These are phyloP conservation scores for Pleurotus sapidus DNA, from an alignment of 768 basidiomycete species.

Conservation along the genomic window DNA sequence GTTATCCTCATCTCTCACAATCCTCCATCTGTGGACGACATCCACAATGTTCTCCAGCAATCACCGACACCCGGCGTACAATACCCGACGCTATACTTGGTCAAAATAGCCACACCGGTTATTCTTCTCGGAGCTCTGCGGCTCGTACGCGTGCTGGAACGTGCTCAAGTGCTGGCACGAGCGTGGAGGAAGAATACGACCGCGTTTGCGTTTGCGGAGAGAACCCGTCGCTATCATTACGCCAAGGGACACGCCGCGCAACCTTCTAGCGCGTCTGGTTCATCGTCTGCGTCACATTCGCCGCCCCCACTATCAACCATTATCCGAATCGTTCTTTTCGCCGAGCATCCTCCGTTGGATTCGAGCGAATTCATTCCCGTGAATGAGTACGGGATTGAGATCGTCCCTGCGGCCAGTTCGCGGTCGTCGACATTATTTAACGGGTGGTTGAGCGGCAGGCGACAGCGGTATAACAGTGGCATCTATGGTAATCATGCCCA, in stretches of 20 bases:
- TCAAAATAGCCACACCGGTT: slow-evolving; percentile 29
- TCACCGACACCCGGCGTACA: not conserved
- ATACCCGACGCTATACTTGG: slow-evolving; percentile 26
- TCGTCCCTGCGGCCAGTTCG: not conserved
- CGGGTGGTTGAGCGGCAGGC: not conserved
- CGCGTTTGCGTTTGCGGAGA: slow-evolving; percentile 7
- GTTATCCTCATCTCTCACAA: slow-evolving; percentile 39
- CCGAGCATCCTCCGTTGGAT: not conserved
- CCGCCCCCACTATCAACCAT: not conserved
- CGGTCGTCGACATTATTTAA: not conserved
- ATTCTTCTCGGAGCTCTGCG: slow-evolving; percentile 36
- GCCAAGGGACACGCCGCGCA: not conserved
- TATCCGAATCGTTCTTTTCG: not conserved
- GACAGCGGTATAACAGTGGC: too few species aligned
- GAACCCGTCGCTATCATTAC: not conserved
- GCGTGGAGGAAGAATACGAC: slow-evolving; percentile 24
- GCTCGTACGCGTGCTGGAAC: slow-evolving; percentile 37
- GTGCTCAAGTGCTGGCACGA: slow-evolving; percentile 34
- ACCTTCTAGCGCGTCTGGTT: not conserved
- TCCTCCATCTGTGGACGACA: slow-evolving; percentile 24
- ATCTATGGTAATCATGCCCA: too few species aligned
- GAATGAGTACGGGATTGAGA: slow-evolving; percentile 3
- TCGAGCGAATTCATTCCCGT: not conserved
- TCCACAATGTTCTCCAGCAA: slow-evolving; percentile 12
- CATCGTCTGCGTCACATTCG: not conserved